Evolutionary conservation across 306 rosid genomes (phyloP), one percentile per base, ranked within the genome.

Genomic region (Casuarina cunninghamiana): DNA sequence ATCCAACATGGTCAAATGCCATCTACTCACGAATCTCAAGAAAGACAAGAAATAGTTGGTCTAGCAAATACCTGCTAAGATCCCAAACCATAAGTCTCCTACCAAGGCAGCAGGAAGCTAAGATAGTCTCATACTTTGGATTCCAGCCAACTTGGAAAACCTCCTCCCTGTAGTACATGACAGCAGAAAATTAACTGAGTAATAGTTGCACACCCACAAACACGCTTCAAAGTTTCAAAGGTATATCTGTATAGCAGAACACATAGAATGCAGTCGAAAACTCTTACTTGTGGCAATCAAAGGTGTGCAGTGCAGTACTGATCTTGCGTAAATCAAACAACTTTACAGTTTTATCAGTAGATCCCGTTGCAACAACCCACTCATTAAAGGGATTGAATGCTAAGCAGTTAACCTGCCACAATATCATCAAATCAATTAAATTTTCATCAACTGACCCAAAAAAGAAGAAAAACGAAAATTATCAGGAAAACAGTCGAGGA

Each of bases 71-170:
- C 99, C 99, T 96, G 97, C 99, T 96, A 71, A 91, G 98, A 87
- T 96, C 97, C 99, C 99, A 96, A 84, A 96, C 98, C 99, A 96
- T 96, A 70, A 96, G 99, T 75, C 99, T 91, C 90, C 98, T 82
- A 53, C 98, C 99, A 72, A 93, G 94, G 83, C 97, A 91, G 82
- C 99, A 96, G 79, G 98, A 93, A 73, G 99, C 98, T 84, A 96
- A 87, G 80, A 96, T 93, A 4, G 97, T 93, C 86, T 96, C 99
- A 74, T 96, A 90, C 82, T 96, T 96, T 6, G 99, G 98, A 78
- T 93, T 91, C 99, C 98, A 96, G 66, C 98, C 97, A 48, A 96
- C 99, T 87, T 96, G 99, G 85, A 96, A 93, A 85, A 96, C 97
- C 84, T 96, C 99, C 84, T 96, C 98, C 91, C 98, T 96, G 77